A percentile compares a stretch with the other conserved stretches of the same genome.
phyloP scores from a whole-genome alignment of 257 asterid genomes.

The Penstemon newberryi region DNA sequence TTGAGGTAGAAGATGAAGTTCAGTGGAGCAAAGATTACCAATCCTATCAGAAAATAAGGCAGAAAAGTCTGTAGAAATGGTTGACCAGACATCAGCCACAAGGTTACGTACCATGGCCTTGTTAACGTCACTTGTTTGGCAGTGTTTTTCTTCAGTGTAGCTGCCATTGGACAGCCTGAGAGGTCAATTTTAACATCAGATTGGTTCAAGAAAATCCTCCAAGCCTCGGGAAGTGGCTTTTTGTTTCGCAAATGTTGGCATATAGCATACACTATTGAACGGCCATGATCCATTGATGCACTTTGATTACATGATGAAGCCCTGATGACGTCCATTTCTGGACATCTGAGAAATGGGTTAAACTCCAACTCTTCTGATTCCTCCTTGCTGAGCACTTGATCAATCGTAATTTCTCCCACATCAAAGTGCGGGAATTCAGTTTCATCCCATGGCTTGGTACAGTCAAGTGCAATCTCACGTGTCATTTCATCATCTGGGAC shows the following conservation, averaged over 20 bases:
- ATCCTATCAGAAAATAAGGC: constrained; percentile 57
- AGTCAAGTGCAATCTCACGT: constrained; percentile 53
- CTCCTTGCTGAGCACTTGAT: constrained; percentile 38
- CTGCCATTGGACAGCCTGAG: constrained; percentile 58
- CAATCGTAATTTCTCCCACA: constrained; percentile 47
- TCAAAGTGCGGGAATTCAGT: constrained; percentile 48
- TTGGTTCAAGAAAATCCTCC: constrained; percentile 52
- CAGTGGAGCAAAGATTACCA: constrained; percentile 42
- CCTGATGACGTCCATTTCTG: constrained; percentile 52
- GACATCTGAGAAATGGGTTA: constrained; percentile 52
- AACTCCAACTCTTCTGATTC: constrained; percentile 61
- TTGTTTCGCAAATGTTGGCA: constrained; percentile 59
- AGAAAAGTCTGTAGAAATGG: constrained; percentile 56
- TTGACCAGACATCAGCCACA: constrained; percentile 53
- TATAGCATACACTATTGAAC: constrained; percentile 55
- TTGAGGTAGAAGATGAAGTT: constrained; percentile 32
- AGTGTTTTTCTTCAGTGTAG: constrained; percentile 20
- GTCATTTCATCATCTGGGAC: constrained; percentile 47
- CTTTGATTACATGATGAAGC: constrained; percentile 63
- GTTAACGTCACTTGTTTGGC: constrained; percentile 43
- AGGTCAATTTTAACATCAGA: constrained; percentile 56
- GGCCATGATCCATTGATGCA: constrained; percentile 68
- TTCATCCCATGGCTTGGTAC: constrained; percentile 64
- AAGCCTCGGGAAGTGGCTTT: constrained; percentile 58
- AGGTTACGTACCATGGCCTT: constrained; percentile 56